These are phyloP conservation scores for Colletotrichum costaricense DNA, from an alignment of 2,329 filamentous ascomycete genomes.

Conservation along the genomic window DNA sequence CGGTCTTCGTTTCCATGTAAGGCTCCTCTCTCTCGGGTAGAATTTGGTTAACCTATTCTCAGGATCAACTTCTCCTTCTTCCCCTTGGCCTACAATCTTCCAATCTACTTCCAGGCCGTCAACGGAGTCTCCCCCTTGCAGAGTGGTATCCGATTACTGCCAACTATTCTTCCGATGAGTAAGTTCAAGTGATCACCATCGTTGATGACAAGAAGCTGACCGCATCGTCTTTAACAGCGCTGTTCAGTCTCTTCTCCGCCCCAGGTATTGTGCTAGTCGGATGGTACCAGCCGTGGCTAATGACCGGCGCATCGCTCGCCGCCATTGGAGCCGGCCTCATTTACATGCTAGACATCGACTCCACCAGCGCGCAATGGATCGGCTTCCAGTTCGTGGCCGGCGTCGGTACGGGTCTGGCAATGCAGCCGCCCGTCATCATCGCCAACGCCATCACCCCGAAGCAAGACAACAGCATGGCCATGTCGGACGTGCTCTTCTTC, in stretches of 20 bases:
- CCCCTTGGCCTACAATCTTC: constrained; percentile 57
- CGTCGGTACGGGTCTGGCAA: constrained; percentile 49
- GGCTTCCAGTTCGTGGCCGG: constrained; percentile 60
- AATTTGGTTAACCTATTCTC: no score
- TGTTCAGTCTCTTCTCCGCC: neutral
- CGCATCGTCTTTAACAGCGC: no score
- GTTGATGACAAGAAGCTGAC: no score
- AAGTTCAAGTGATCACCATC: constrained; percentile 28
- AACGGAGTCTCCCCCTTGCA: constrained; percentile 9
- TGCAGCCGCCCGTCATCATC: constrained; percentile 55
- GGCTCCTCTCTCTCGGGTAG: no score
- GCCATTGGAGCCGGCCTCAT: constrained; percentile 49
- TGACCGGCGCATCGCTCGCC: constrained; percentile 39
- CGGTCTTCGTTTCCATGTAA: no score
- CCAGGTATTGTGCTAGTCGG: constrained; percentile 36
- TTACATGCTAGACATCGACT: constrained; percentile 48
- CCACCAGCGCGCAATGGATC: constrained; percentile 50
- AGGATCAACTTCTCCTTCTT: constrained; percentile 52
- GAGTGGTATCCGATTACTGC: no score
- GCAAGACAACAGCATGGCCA: constrained; percentile 37
- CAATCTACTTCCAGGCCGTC: constrained; percentile 51
- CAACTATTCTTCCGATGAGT: constrained; percentile 12
- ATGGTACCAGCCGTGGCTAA: constrained; percentile 39
- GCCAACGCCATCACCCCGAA: constrained; percentile 23
- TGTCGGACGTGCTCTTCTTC: constrained; percentile 42